Base-by-base conservation (phyloP, 805 yeast species). In the Kockiozyma suomiensis region DNA sequence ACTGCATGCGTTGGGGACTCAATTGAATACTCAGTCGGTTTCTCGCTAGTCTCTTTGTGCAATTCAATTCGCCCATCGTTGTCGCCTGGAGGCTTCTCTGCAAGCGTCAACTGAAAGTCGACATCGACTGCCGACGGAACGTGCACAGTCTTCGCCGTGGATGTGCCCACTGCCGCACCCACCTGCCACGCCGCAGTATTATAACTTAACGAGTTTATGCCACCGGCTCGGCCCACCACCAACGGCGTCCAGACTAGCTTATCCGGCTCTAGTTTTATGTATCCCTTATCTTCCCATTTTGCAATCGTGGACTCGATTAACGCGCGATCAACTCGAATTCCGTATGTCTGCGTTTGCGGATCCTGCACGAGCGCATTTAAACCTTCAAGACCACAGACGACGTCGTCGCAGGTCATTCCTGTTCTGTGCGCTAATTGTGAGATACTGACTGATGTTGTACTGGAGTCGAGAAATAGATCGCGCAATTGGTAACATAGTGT, bases 351-450 rank as follows among this genome's bases (percentile, higher is more conserved):
- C 0, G 81, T 77, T 0, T 55, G 58, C 1, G 80, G 77, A 58
- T 82, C 78, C 35, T 79, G 74, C 0, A 82, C 75, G 23, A 94
- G 75, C 7, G 87, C 84, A 26, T 83, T 79, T 30, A 93, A 74
- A 58, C 85, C 87, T 72, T 94, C 99, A 23, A 94, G 76, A 0
- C 96, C 96, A 48, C 88, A 88, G 4, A 93, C 80, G 0, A 92
- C 90, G 73, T 94, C 98, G 13, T 93, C 87, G 7, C 87, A 81
- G 1, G 81, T 85, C 92, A 94, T 88, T 0, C 97, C 97, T 0
- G 97, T 89, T 12, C 82, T 70, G 57, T 81, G 81, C 3, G 92
- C 78, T 19, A 93, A 69, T 52, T 80, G 84, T 23, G 84, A 81
- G 15, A 93, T 79, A 0, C 92, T 81, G 7, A 72, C 53, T 6